Base-by-base conservation (phyloP, 2,329 filamentous ascomycete species). In the Aspergillus proliferans region DNA sequence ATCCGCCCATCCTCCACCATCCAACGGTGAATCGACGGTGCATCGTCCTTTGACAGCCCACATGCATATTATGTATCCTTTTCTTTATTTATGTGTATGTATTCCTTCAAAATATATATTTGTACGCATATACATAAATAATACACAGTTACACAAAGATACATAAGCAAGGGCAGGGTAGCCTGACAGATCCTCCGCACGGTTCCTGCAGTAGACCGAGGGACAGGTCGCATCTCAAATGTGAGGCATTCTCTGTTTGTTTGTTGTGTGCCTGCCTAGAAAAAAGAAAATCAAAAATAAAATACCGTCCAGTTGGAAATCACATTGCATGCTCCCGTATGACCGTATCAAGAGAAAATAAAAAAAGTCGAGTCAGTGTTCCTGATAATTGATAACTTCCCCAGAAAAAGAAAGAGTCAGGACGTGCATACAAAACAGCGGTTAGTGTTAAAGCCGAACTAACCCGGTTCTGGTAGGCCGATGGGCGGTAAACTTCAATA, bases 141-240 rank as follows among this genome's bases (percentile, higher is more conserved):
- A 19, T 18, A 38, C 34, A 7, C 34, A 18, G 34, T n/a, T 19
- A 42, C 21, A 42, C 14, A 42, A 42, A 42, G 14, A 42, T 19
- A 24, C 40, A 42, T 22, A 43, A 15, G 22, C 22, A 43, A 43
- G 41, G 24, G 38, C 38, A 19, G 41, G 6, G 41, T 8, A 22
- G 10, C 7, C 15, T 43, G 41, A 26, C 22, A 43, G 22, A 14
- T n/a, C 57, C 58, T 61, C 61, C 58, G 57, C 60, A 57, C 55
- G 52, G 65, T 67, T 65, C 64, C 65, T 67, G 65, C 65, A 67
- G 65, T 66, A 67, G 63, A 54, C 62, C 61, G 57, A 58, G 54
- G 49, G 54, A 60, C 54, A 60, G 48, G 56, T 53, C 54, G 47
- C 50, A 55, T 54, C 44, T 34, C 47, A 50, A 55, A 52, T 47